Evolutionary conservation across 2,329 filamentous ascomycete species (phyloP).

Genomic region (Aureobasidium sp.): DNA sequence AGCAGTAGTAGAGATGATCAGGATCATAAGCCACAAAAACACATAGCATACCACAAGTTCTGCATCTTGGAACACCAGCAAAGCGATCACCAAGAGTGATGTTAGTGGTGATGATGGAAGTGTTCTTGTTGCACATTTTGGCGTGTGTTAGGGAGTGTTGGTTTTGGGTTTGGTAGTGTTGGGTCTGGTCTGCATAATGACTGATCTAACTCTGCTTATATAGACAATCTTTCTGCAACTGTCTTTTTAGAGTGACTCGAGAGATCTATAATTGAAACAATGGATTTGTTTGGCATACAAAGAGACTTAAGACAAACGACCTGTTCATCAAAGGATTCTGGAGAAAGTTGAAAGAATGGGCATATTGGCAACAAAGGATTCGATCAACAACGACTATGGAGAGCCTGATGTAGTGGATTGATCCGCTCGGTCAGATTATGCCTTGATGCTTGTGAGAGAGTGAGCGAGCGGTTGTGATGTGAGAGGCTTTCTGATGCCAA

Average conservation of each 20-base stretch:
- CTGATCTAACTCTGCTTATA: neutral
- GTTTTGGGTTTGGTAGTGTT: neutral
- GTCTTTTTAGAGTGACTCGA: neutral
- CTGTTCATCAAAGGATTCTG: neutral
- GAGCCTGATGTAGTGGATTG: too few species aligned
- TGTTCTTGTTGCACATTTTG: neutral
- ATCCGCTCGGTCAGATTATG: too few species aligned
- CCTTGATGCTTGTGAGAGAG: too few species aligned
- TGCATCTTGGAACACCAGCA: neutral
- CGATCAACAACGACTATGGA: neutral
- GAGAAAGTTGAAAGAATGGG: neutral
- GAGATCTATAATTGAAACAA: neutral
- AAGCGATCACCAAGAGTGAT: neutral
- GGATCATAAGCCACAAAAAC: neutral
- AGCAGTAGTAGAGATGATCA: neutral
- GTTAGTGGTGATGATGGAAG: neutral
- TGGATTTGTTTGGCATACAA: neutral
- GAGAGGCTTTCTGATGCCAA: too few species aligned
- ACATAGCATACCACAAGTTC: neutral
- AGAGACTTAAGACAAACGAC: neutral
- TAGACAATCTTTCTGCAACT: neutral
- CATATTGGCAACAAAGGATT: neutral
- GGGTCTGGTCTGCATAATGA: neutral
- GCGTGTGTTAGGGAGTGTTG: too few species aligned
- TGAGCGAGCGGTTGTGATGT: too few species aligned